Percentiles rank a stretch among this genome's conserved stretches.
Evolutionary conservation across 345 rosid genomes (phyloP).

Genomic region (Cardiospermum halicacabum): DNA sequence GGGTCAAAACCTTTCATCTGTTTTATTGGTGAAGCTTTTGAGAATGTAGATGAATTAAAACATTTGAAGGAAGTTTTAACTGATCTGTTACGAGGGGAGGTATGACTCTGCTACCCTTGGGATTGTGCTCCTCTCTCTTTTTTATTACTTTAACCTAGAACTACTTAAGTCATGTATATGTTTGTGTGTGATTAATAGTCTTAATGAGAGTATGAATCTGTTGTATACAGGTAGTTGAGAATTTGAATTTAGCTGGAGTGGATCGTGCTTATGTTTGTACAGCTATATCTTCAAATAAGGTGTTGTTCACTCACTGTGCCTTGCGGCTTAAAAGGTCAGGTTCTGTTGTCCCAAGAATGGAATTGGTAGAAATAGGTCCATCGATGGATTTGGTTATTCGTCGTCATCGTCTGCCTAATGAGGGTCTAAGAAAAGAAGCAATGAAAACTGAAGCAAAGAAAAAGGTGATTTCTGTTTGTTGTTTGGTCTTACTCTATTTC

Average conservation of each 20-base stretch:
- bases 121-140: background rate
- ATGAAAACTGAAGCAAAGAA: conserved; percentile 80
- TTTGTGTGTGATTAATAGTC: too few species aligned
- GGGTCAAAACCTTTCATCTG: conserved; percentile 87
- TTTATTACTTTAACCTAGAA: too few species aligned
- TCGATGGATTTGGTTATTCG: conserved; percentile 90
- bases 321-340: conserved; percentile 85
- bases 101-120: conserved; percentile 15
- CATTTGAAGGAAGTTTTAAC: conserved; percentile 87
- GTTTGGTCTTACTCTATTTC: background rate
- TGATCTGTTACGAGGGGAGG: conserved; percentile 88
- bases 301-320: conserved; percentile 75
- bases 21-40: conserved; percentile 84
- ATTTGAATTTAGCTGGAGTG: conserved; percentile 74
- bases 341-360: conserved; percentile 78
- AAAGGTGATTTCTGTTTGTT: conserved; percentile 45
- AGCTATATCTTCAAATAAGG: conserved; percentile 65
- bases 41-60: conserved; percentile 67
- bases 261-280: conserved; percentile 84
- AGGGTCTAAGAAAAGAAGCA: conserved; percentile 71
- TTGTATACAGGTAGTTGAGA: conserved; percentile 72
- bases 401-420: conserved; percentile 91
- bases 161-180: too few species aligned
- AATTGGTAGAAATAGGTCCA: conserved; percentile 91
- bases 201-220: conserved; percentile 7